phyloP scores from a whole-genome alignment of 768 basidiomycete species.

The Mrakia hoshinonis region DNA sequence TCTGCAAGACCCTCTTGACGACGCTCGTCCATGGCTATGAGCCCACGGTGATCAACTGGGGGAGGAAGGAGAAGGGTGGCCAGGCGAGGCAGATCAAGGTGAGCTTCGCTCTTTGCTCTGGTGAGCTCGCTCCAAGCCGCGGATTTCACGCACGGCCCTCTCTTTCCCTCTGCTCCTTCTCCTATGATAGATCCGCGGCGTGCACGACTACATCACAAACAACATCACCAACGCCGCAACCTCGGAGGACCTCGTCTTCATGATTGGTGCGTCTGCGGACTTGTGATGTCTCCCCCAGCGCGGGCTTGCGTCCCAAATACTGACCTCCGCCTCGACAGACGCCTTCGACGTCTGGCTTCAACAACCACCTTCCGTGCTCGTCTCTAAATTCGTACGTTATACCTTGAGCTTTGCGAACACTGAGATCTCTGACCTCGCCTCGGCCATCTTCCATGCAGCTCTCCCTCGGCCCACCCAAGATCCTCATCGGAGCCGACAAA shows the following conservation, averaged over 20 bases:
- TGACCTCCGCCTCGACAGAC: too few species aligned
- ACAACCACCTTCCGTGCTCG: not conserved
- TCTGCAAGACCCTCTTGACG: constrained; percentile 1
- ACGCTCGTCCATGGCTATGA: not conserved
- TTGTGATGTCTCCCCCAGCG: not conserved
- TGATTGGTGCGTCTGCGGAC: not conserved
- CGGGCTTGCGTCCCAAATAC: too few species aligned
- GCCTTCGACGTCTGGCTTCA: constrained; percentile 21
- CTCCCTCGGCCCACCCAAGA: not conserved
- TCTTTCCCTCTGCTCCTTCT: not conserved
- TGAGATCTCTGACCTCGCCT: not conserved
- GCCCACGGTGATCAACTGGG: constrained; percentile 9
- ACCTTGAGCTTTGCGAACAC: not conserved
- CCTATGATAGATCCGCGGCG: constrained; percentile 17
- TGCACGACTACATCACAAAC: not conserved
- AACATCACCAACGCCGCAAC: constrained; percentile 7
- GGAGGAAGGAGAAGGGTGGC: not conserved
- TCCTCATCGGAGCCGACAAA: constrained; percentile 18
- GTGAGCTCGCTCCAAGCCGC: too few species aligned
- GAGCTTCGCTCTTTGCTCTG: not conserved
- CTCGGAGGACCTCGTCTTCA: constrained; percentile 6
- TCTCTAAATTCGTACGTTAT: not conserved
- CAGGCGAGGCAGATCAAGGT: constrained; percentile 13
- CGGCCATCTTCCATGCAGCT: too few species aligned
- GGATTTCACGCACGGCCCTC: not conserved